Percentiles rank a stretch among this genome's conserved stretches.
phyloP scores from a whole-genome alignment of 2,329 filamentous ascomycete species.

The Penicillium sp. region DNA sequence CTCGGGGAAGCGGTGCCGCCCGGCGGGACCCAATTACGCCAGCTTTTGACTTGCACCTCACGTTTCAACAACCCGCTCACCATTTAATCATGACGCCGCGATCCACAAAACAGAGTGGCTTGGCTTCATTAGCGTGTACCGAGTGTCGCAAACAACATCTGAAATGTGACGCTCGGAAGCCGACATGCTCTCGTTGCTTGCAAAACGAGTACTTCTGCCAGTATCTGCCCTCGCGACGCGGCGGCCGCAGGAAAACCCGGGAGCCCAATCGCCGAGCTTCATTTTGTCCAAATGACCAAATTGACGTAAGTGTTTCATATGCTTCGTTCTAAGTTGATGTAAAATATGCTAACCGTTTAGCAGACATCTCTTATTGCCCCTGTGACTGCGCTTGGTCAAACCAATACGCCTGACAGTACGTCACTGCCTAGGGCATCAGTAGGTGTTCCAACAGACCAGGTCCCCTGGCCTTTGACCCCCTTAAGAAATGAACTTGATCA shows the following conservation, averaged over 20 bases:
- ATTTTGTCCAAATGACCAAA: background rate
- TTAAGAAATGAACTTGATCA: conserved; percentile 15
- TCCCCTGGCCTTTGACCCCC: conserved; percentile 24
- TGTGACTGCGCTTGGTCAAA: conserved; percentile 5
- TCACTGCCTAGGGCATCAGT: conserved; percentile 17
- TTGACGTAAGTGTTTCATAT: background rate
- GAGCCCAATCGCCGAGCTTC: conserved; percentile 13
- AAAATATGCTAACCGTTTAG: conserved; percentile 3
- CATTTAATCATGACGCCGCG: conserved; percentile 15
- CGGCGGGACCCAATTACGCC: conserved; percentile 1
- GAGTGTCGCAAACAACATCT: conserved; percentile 61
- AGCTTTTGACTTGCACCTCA: background rate
- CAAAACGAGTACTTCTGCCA: conserved; percentile 60
- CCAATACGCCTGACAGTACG: conserved; percentile 20
- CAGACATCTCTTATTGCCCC: conserved; percentile 11
- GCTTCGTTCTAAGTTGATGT: background rate
- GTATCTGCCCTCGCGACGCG: conserved; percentile 71
- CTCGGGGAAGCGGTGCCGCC: background rate
- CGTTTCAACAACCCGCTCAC: background rate
- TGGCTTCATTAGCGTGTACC: conserved; percentile 44
- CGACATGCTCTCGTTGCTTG: conserved; percentile 65
- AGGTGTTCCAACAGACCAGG: conserved; percentile 18
- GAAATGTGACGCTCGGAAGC: conserved; percentile 69
- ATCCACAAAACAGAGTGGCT: conserved; percentile 25
- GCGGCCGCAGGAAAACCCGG: conserved; percentile 46